Percentiles rank a stretch among this genome's conserved stretches.
These are phyloP conservation scores for Pseudopithomyces maydicus DNA, from an alignment of 2,329 filamentous ascomycete genomes.

Conservation along the genomic window DNA sequence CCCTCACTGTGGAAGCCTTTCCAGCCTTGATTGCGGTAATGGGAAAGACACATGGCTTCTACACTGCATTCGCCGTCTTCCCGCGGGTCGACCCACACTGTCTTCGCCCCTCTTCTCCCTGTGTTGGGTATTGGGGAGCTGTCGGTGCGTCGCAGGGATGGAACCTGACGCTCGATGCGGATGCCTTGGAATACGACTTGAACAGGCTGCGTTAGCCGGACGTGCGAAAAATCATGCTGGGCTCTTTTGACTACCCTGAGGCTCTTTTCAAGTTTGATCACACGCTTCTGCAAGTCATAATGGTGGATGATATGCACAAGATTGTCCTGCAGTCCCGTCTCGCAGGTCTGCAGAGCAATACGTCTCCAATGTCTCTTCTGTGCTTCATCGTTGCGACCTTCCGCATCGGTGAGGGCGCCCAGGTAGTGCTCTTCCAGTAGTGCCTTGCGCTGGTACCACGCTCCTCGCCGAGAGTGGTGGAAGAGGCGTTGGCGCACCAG, in stretches of 20 bases:
- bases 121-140: conserved; percentile 40
- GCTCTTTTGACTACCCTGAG: conserved; percentile 81
- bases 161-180: conserved; percentile 69
- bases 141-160: conserved; percentile 30
- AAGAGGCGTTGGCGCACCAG: conserved; percentile 83
- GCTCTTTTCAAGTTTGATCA: conserved; percentile 86
- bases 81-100: conserved; percentile 82
- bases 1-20: conserved; percentile 95
- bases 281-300: conserved; percentile 90
- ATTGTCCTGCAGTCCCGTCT: conserved; percentile 82
- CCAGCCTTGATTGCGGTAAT: conserved; percentile 83
- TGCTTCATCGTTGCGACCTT: conserved; percentile 52
- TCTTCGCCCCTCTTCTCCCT: conserved; percentile 65
- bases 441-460: conserved; percentile 96
- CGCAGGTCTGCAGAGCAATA: conserved; percentile 78
- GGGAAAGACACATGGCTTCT: conserved; percentile 89
- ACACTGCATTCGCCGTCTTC: conserved; percentile 81
- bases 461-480: conserved; percentile 80
- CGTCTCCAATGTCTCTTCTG: conserved; percentile 85
- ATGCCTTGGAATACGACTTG: conserved; percentile 79
- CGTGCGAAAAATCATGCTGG: conserved; percentile 92
- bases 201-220: conserved; percentile 74
- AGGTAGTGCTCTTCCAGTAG: conserved; percentile 96
- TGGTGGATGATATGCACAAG: conserved; percentile 92
- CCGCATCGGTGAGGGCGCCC: conserved; percentile 51